These are phyloP conservation scores for Erodium maritimum DNA, from an alignment of 345 rosid genomes.

Conservation along the genomic window DNA sequence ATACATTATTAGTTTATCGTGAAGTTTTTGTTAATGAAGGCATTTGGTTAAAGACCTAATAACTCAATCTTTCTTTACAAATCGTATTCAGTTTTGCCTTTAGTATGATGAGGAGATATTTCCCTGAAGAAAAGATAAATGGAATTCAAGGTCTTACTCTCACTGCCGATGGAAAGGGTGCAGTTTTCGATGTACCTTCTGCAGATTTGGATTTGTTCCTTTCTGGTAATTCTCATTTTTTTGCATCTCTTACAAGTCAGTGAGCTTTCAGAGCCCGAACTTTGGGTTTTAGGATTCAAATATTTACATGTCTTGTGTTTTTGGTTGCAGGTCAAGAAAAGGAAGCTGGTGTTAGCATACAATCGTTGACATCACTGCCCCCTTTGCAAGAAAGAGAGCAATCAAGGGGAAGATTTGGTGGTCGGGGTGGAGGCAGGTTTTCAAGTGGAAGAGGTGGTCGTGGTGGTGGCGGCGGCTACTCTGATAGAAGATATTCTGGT, in stretches of 20 bases:
- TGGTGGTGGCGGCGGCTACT: constrained; percentile 17
- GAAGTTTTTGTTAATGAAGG: background rate
- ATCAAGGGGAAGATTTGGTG: constrained; percentile 43
- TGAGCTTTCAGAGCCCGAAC: too few relatives aligned
- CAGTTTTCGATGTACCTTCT: constrained; percentile 74
- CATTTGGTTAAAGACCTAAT: too few relatives aligned
- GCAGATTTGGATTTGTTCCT: constrained; percentile 55
- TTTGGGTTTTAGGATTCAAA: too few relatives aligned
- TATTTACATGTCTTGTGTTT: too few relatives aligned
- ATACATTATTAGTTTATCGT: background rate
- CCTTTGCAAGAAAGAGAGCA: constrained; percentile 50
- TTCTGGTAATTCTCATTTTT: constrained; percentile 25
- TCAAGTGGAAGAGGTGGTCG: constrained; percentile 12
- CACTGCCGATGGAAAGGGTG: constrained; percentile 72
- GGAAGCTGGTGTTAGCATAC: constrained; percentile 53
- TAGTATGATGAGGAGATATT: constrained; percentile 52
- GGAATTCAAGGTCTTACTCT: constrained; percentile 58
- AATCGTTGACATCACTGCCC: constrained; percentile 56
- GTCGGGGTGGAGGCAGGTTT: constrained; percentile 21
- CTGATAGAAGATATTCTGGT: background rate
- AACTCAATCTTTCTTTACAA: background rate
- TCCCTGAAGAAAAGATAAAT: constrained; percentile 87
- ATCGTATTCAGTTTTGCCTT: constrained; percentile 40
- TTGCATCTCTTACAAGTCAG: background rate
- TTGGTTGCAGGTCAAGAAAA: constrained; percentile 40